These are phyloP conservation scores for Colletotrichum falcatum DNA, from an alignment of 2,329 filamentous ascomycete genomes.

Conservation along the genomic window DNA sequence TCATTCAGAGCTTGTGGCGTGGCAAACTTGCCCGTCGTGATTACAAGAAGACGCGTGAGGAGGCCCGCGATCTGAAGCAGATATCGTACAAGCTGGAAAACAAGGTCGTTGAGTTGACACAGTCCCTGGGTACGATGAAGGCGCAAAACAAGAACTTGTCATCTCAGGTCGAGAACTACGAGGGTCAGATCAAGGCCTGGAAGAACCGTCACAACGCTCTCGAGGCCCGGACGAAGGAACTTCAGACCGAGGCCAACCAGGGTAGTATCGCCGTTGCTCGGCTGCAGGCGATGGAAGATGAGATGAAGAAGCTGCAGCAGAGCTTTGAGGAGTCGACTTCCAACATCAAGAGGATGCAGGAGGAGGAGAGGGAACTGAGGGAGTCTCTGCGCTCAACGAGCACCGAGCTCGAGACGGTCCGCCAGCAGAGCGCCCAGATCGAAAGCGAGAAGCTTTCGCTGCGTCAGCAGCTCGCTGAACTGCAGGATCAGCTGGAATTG, in stretches of 20 bases:
- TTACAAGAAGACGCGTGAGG: slow-evolving; percentile 93
- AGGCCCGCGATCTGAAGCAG: slow-evolving; percentile 97
- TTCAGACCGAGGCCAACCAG: slow-evolving; percentile 97
- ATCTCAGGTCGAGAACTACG: slow-evolving; percentile 93
- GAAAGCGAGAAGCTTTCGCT: slow-evolving; percentile 89
- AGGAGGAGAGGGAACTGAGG: slow-evolving; percentile 88
- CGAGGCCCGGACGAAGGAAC: slow-evolving; percentile 90
- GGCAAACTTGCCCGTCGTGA: slow-evolving; percentile 82
- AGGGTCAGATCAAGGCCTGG: slow-evolving; percentile 95
- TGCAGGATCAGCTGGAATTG: slow-evolving; percentile 92
- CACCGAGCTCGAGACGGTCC: slow-evolving; percentile 83
- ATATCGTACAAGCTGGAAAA: slow-evolving; percentile 99
- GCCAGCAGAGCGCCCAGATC: slow-evolving; percentile 78
- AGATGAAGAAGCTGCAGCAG: slow-evolving; percentile 91
- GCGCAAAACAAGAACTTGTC: slow-evolving; percentile 91
- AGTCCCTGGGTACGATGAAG: slow-evolving; percentile 92
- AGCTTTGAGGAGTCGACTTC: slow-evolving; percentile 91
- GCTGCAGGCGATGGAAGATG: slow-evolving; percentile 90
- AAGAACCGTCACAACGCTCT: slow-evolving; percentile 91
- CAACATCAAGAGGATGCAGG: slow-evolving; percentile 93
- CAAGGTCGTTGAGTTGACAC: slow-evolving; percentile 98
- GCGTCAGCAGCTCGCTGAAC: slow-evolving; percentile 86
- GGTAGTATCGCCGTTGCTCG: slow-evolving; percentile 94
- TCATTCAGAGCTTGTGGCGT: slow-evolving; percentile 94
- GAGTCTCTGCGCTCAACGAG: slow-evolving; percentile 85